A percentile compares a stretch with the other conserved stretches of the same genome.
Conservation (phyloP, 2,329 filamentous ascomycete species). For the Chaetomiaceae sp. region DNA sequence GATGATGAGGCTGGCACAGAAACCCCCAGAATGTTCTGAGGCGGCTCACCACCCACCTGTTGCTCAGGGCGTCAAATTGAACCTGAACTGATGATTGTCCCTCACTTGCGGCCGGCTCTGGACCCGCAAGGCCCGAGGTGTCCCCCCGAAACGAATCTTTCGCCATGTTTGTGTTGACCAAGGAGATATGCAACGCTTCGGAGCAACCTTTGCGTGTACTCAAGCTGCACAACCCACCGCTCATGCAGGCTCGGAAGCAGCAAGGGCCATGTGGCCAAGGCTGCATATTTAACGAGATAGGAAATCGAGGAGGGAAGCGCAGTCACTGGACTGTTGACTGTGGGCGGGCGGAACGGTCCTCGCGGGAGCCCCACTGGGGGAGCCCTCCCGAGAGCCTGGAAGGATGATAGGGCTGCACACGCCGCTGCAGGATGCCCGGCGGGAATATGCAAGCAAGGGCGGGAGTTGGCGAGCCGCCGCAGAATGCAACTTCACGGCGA, state of each 20-base stretch:
- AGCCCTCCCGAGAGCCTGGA: slow-evolving; percentile 21
- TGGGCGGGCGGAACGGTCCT: neutral
- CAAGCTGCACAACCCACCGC: neutral
- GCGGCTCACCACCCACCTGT: slow-evolving; percentile 14
- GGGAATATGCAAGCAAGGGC: slow-evolving; percentile 18
- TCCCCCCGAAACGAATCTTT: neutral
- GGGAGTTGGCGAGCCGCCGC: slow-evolving; percentile 16
- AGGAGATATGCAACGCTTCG: neutral
- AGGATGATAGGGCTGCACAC: too few species aligned
- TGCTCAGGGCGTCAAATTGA: slow-evolving; percentile 19
- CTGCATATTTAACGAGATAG: slow-evolving; percentile 4
- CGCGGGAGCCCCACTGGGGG: slow-evolving; percentile 12
- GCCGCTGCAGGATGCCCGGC: slow-evolving; percentile 13
- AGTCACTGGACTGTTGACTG: slow-evolving; percentile 3
- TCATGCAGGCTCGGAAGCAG: neutral
- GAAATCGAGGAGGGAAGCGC: neutral
- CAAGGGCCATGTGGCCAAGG: neutral
- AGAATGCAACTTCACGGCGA: slow-evolving; percentile 14
- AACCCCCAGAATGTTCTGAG: too few species aligned
- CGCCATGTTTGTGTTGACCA: slow-evolving; percentile 9
- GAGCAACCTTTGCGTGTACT: neutral
- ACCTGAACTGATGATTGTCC: slow-evolving; percentile 21
- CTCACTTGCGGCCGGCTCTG: slow-evolving; percentile 17
- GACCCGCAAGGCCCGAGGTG: slow-evolving; percentile 10
- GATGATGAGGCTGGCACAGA: too few species aligned